Percentiles rank a stretch among this genome's conserved stretches.
Evolutionary conservation across 768 basidiomycete genomes (phyloP).

Genomic region (Leccinellum albellum): DNA sequence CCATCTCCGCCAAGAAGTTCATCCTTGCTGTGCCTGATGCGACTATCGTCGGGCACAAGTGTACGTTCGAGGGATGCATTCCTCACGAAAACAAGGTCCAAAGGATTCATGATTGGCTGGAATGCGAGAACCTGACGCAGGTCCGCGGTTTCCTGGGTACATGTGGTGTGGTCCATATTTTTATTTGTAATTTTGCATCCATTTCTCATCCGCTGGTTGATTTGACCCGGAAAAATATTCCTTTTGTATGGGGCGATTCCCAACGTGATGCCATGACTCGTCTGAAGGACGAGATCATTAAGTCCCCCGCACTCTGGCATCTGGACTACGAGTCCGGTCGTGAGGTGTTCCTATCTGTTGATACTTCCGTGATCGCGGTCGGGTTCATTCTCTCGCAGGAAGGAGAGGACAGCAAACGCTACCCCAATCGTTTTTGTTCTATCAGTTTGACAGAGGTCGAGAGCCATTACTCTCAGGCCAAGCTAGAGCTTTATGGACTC

Average conservation of each 20-base stretch:
- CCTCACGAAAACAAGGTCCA: background rate
- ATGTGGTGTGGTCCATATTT: background rate
- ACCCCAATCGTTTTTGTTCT: background rate
- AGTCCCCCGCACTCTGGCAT: background rate
- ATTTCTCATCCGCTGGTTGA: background rate
- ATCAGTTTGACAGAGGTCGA: no score
- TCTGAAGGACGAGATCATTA: background rate
- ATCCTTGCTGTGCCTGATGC: background rate
- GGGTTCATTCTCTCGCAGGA: background rate
- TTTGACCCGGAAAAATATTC: background rate
- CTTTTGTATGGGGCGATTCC: background rate
- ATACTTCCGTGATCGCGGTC: background rate
- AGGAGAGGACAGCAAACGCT: background rate
- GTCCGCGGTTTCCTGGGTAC: background rate
- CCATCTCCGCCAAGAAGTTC: background rate
- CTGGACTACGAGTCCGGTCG: background rate
- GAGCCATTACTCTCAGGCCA: no score
- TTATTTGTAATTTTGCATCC: no score
- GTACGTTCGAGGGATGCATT: background rate
- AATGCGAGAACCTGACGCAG: background rate
- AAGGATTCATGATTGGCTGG: background rate
- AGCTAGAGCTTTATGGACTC: no score
- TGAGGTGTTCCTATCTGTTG: background rate
- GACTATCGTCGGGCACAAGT: background rate
- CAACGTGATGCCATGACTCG: background rate